Conservation (phyloP, 805 yeast genomes). For the Wickerhamiella vanderwaltii region DNA sequence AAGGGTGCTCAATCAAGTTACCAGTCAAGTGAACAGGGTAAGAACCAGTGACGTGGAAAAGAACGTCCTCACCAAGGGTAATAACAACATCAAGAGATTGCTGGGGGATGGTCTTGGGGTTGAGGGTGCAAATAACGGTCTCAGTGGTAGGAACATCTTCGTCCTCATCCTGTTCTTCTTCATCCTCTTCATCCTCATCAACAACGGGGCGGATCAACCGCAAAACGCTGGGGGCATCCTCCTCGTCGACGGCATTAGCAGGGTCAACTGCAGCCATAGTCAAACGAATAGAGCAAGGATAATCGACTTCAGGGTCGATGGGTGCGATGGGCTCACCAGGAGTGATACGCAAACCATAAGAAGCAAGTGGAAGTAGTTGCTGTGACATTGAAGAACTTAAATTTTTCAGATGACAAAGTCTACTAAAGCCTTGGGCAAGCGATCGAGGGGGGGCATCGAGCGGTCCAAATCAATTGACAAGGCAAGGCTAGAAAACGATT, state of each 20-base stretch:
- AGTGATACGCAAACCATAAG: constrained; percentile 70
- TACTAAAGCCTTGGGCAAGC: no score
- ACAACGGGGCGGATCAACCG: constrained; percentile 45
- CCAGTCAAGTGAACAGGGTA: constrained; percentile 88
- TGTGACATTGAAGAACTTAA: constrained; percentile 6
- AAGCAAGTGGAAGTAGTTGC: constrained; percentile 62
- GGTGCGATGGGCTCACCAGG: constrained; percentile 88
- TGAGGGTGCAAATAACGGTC: constrained; percentile 80
- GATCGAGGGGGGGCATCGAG: no score
- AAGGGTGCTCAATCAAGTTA: constrained; percentile 93
- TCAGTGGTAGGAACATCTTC: constrained; percentile 57
- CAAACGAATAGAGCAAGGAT: constrained; percentile 79
- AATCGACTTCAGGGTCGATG: constrained; percentile 50
- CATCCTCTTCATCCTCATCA: constrained; percentile 24
- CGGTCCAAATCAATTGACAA: no score
- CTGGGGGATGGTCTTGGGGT: constrained; percentile 63
- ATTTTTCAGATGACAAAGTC: constrained; percentile 9
- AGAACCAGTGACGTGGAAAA: constrained; percentile 91
- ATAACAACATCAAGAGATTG: constrained; percentile 85
- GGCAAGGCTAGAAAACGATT: no score
- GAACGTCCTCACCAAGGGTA: constrained; percentile 86
- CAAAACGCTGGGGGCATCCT: constrained; percentile 66
- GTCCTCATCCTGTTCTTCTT: constrained; percentile 30
- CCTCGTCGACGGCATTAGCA: constrained; percentile 47
- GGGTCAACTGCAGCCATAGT: constrained; percentile 96